Conservation (phyloP, 2,329 filamentous ascomycete genomes). For the Drechslerella dactyloides region DNA sequence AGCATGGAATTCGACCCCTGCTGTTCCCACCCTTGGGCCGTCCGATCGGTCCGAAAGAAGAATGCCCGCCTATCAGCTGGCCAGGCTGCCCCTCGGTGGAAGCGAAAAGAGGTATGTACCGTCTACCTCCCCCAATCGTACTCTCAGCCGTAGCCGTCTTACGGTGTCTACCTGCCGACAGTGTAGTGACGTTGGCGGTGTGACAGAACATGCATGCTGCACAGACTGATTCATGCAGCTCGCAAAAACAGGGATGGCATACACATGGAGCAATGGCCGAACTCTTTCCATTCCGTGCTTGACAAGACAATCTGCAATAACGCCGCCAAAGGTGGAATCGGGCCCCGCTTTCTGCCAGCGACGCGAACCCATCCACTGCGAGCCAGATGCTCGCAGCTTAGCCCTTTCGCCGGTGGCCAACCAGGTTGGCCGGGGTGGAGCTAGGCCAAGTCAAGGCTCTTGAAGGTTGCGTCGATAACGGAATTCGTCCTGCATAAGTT, state of each 20-base stretch:
- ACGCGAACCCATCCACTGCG: conserved; percentile 10
- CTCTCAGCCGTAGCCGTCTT: conserved; percentile 33
- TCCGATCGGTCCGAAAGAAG: neutral
- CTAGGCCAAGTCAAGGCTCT: neutral
- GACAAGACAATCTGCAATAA: neutral
- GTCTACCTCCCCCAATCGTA: conserved; percentile 36
- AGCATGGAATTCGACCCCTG: neutral
- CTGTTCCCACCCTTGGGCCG: neutral
- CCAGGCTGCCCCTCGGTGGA: neutral
- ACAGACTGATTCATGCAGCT: conserved; percentile 15
- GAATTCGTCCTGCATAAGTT: conserved; percentile 48
- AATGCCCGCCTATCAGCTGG: neutral
- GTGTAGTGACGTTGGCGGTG: conserved; percentile 41
- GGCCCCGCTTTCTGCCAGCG: conserved; percentile 7
- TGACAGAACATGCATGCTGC: conserved; percentile 40
- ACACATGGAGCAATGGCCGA: conserved; percentile 8
- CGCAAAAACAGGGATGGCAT: conserved; percentile 40
- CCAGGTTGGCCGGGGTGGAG: conserved; percentile 25
- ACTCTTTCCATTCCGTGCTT: neutral
- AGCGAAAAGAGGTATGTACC: neutral
- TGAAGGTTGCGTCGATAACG: conserved; percentile 49
- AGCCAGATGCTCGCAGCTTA: conserved; percentile 17
- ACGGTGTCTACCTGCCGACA: conserved; percentile 25
- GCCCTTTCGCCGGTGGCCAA: conserved; percentile 24
- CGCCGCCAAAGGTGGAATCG: neutral